phyloP scores from a whole-genome alignment of 2,329 filamentous ascomycete genomes.

The Hypoxylon rubiginosum region DNA sequence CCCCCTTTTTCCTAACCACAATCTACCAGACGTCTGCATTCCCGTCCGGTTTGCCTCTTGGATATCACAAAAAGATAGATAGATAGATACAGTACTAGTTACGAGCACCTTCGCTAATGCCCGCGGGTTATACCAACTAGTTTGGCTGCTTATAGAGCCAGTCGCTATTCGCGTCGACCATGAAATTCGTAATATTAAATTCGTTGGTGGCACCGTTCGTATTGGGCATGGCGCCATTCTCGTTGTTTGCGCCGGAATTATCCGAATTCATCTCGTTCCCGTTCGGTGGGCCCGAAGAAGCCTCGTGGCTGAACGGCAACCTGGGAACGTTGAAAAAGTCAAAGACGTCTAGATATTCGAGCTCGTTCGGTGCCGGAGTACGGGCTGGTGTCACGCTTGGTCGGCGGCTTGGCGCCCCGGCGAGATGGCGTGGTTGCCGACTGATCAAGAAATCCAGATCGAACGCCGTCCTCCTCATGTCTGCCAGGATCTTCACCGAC shows the following conservation, averaged over 20 bases:
- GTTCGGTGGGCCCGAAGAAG: slow-evolving; percentile 43
- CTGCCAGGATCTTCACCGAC: slow-evolving; percentile 86
- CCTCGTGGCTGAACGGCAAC: slow-evolving; percentile 66
- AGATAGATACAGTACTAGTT: neutral
- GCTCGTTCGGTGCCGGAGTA: slow-evolving; percentile 82
- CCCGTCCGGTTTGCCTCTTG: slow-evolving; percentile 2
- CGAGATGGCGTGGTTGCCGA: slow-evolving; percentile 73
- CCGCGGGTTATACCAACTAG: slow-evolving; percentile 7
- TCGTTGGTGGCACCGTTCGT: slow-evolving; percentile 64
- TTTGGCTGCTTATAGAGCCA: slow-evolving; percentile 74
- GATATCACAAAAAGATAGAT: slow-evolving; percentile 17
- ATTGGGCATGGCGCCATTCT: slow-evolving; percentile 47
- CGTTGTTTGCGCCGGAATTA: slow-evolving; percentile 30
- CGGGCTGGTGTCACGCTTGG: slow-evolving; percentile 71
- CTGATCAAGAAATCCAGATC: slow-evolving; percentile 92
- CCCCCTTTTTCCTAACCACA: neutral
- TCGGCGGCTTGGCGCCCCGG: slow-evolving; percentile 59
- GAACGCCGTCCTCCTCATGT: slow-evolving; percentile 92
- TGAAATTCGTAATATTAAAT: slow-evolving; percentile 84
- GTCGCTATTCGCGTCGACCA: slow-evolving; percentile 79
- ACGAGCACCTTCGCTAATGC: slow-evolving; percentile 1
- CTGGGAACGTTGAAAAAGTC: slow-evolving; percentile 94
- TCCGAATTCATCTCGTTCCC: slow-evolving; percentile 38
- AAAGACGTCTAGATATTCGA: slow-evolving; percentile 93
- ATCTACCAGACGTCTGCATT: neutral